Base-by-base conservation (phyloP, 1,139 yeast genomes). In the Candida smagusa region DNA sequence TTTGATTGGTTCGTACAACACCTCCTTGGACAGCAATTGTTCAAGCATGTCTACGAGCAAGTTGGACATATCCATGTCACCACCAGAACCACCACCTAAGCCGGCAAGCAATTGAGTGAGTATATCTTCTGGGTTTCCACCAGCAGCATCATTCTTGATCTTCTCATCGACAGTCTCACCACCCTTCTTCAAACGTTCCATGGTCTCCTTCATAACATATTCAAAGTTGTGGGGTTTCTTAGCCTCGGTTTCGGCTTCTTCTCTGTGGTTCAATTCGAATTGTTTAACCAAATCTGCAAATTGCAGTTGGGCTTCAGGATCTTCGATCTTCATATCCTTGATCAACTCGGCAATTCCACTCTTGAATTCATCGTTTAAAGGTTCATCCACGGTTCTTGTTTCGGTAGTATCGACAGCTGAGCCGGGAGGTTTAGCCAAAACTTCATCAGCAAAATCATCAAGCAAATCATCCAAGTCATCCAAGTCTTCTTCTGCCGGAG, bases 1-100 rank as follows among this genome's bases (percentile, higher is more conserved):
- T 53, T 82, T 84, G 63, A 92, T 76, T 2, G 97, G 96, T 49
- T 85, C 95, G 56, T 87, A 90, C 34, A 92, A 70, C 23, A 90
- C 87, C 41, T 84, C 94, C 57, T 88, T 90, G 6, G 95, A 81
- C 12, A 94, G 79, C 59, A 92, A 74, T 57, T 88, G 94, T 44
- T 82, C 84, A 53, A 92, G 72, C 82, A 90, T 82, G 37, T 85
- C 89, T 22, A 77, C 75, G 45, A 90, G 69, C 32, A 90, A 68
- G 45, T 80, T 79, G 37, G 84, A 74, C 72, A 68, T 70, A 50
- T 77, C 80, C 52, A 79, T 60, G 42, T 69, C 74, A 7, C 65
- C 77, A 7, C 57, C 72, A 2, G 58, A 67, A 9, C 43, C 49
- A 12, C 63, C 72, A 7, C 70, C 78, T 40, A 66, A 56, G 5